Percentiles rank a stretch among this genome's conserved stretches.
Conservation (phyloP, 805 yeast species). For the Candida rishiriensis region DNA sequence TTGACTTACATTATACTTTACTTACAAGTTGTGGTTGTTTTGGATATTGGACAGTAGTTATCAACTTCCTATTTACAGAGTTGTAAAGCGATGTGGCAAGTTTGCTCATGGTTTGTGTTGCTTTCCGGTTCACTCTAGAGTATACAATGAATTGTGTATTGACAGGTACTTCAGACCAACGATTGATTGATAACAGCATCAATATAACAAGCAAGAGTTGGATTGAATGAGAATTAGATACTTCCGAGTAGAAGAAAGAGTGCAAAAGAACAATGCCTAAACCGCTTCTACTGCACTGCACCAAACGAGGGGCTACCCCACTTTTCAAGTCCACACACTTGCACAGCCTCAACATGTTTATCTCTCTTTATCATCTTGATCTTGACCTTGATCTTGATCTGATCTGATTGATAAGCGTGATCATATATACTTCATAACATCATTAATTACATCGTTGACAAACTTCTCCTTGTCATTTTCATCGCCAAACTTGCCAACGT, state of each 20-base stretch:
- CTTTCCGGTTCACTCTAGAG: too few species aligned
- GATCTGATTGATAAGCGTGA: not conserved
- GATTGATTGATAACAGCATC: too few species aligned
- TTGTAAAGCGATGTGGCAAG: constrained; percentile 3
- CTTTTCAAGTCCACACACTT: too few species aligned
- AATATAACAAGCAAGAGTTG: too few species aligned
- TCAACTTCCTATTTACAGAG: constrained; percentile 15
- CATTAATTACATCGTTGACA: constrained; percentile 34
- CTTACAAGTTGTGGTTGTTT: constrained; percentile 26
- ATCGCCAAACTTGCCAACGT: constrained; percentile 20
- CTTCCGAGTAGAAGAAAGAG: too few species aligned
- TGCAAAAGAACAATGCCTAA: too few species aligned
- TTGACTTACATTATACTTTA: constrained; percentile 1
- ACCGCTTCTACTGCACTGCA: too few species aligned
- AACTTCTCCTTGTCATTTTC: constrained; percentile 29
- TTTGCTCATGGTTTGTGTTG: not conserved
- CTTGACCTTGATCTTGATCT: too few species aligned
- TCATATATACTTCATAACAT: constrained; percentile 36
- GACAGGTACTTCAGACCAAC: not conserved
- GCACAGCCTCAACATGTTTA: not conserved
- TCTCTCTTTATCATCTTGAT: too few species aligned
- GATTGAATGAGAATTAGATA: too few species aligned
- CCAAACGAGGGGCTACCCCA: not conserved
- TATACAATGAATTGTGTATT: too few species aligned
- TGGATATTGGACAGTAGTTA: constrained; percentile 18